Percentiles rank a stretch among this genome's conserved stretches.
Evolutionary conservation across 148 eudicot species (phyloP).

Genomic region (Polygonum maritimum): DNA sequence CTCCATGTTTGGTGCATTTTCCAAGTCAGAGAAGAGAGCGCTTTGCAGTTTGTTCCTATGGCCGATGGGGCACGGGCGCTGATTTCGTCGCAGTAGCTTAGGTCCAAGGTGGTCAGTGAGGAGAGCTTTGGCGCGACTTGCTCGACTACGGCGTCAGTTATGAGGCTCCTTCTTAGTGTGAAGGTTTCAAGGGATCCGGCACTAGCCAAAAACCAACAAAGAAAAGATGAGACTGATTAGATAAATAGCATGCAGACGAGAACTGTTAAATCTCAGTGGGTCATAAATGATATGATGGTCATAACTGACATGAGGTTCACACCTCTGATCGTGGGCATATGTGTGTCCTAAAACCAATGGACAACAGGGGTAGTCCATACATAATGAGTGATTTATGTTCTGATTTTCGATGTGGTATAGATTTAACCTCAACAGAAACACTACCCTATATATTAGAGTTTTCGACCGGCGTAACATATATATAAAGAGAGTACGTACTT

Average conservation of each 20-base stretch:
- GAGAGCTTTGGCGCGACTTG: slow-evolving; percentile 45
- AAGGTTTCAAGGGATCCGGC: slow-evolving; percentile 43
- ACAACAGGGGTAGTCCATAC: too few relatives aligned
- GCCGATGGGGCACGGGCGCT: slow-evolving; percentile 40
- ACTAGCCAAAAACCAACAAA: slow-evolving; percentile 26
- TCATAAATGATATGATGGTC: too few relatives aligned
- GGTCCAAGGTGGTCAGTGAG: slow-evolving; percentile 33
- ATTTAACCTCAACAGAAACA: too few relatives aligned
- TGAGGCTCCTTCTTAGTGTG: slow-evolving; percentile 36
- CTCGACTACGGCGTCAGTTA: slow-evolving; percentile 45
- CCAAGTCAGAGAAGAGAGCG: slow-evolving; percentile 36
- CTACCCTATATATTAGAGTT: too few relatives aligned
- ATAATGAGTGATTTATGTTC: too few relatives aligned
- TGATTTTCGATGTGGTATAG: too few relatives aligned
- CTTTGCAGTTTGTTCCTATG: slow-evolving; percentile 52
- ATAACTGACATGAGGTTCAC: too few relatives aligned
- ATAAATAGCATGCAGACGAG: not conserved
- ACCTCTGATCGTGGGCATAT: too few relatives aligned
- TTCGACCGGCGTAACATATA: too few relatives aligned
- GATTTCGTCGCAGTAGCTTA: slow-evolving; percentile 46
- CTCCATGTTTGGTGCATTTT: slow-evolving; percentile 40
- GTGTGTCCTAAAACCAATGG: too few relatives aligned
- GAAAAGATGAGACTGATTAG: slow-evolving; percentile 6
- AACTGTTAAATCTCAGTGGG: too few relatives aligned
- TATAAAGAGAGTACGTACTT: too few relatives aligned